Evolutionary conservation across 305 asterid genomes (phyloP).

Genomic region (Salvia sclarea): DNA sequence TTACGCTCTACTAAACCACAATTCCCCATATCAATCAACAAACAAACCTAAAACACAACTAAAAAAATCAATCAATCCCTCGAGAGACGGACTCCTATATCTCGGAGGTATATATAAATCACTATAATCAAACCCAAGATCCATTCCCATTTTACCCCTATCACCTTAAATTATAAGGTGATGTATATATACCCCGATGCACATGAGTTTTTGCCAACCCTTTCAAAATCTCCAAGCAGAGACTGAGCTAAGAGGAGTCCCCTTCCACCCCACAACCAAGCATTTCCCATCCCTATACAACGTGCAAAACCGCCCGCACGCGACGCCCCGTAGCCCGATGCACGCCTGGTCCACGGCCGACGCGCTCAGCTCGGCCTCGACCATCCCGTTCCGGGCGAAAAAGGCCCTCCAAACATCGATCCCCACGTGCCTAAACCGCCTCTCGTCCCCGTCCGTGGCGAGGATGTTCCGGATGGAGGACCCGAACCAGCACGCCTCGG

Average conservation of each 20-base stretch:
- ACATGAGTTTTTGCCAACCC: too few relatives aligned
- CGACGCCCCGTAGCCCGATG: constrained; percentile 38
- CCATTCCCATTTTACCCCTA: too few relatives aligned
- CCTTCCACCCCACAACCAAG: constrained; percentile 61
- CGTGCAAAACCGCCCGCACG: constrained; percentile 44
- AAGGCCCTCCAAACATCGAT: constrained; percentile 49
- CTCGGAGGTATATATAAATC: too few relatives aligned
- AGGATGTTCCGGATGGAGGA: constrained; percentile 43
- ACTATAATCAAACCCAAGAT: too few relatives aligned
- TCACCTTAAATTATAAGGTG: too few relatives aligned
- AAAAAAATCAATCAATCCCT: too few relatives aligned
- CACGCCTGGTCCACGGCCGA: constrained; percentile 47
- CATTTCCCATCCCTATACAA: constrained; percentile 45
- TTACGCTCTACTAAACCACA: too few relatives aligned
- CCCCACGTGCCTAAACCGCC: constrained; percentile 48
- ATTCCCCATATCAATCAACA: too few relatives aligned
- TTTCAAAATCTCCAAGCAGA: constrained; percentile 55
- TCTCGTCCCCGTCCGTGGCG: constrained; percentile 49
- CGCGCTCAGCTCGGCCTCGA: constrained; percentile 46
- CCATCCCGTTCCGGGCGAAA: constrained; percentile 44
- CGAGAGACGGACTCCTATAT: too few relatives aligned
- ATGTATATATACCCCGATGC: too few relatives aligned
- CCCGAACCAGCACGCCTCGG: constrained; percentile 39
- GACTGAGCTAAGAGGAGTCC: constrained; percentile 52
- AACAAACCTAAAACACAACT: too few relatives aligned